Base-by-base conservation (phyloP, 208 protist genomes). In the Herpetomonas samuelpessoai region DNA sequence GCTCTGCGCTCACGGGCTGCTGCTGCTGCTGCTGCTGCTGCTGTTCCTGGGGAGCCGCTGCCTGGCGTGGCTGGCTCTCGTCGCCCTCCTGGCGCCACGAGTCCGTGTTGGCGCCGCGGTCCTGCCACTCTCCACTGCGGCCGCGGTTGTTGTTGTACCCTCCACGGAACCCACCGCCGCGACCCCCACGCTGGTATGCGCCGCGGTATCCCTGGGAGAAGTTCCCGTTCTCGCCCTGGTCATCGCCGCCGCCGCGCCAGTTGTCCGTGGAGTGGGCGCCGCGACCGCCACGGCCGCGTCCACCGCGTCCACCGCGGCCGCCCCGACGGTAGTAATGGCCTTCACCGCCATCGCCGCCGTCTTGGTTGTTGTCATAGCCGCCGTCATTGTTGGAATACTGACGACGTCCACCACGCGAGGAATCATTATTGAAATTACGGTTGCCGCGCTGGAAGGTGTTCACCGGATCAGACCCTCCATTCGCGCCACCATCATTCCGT, bases 401-500 rank as follows among this genome's bases (percentile, higher is more conserved):
- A 48, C 44, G 10, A 19, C 76, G 62, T 28, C 76, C 62, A 59
- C 78, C 78, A 68, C 73, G 62, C 58, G 68, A 74, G 68, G 61
- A 74, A 63, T 68, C 68, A 48, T 48, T 48, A 19, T 48, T 48
- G 44, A 48, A 48, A 48, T 48, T 48, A 46, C 76, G 74, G 57
- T 67, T 54, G 71, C 71, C 62, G 59, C 73, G 66, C 58, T 58
- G 63, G 56, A 68, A 64, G 68, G 53, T 68, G 47, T 50, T 68
- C 57, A 74, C 68, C 57, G 62, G 45, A 57, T 41, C 67, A 59
- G 35, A 41, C 9, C 61, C 61, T 61, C 65, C 68, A 54, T 62
- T 58, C 48, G 62, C 71, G 68, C 71, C 76, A 59, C 55, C 65
- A 65, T 38, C 65, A 77, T 76, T 58, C 57, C 65, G 58, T 69